Evolutionary conservation across 2,329 filamentous ascomycete genomes (phyloP), one percentile per base, ranked within the genome.

Genomic region (Nothophaeocryptopus gaeumannii): DNA sequence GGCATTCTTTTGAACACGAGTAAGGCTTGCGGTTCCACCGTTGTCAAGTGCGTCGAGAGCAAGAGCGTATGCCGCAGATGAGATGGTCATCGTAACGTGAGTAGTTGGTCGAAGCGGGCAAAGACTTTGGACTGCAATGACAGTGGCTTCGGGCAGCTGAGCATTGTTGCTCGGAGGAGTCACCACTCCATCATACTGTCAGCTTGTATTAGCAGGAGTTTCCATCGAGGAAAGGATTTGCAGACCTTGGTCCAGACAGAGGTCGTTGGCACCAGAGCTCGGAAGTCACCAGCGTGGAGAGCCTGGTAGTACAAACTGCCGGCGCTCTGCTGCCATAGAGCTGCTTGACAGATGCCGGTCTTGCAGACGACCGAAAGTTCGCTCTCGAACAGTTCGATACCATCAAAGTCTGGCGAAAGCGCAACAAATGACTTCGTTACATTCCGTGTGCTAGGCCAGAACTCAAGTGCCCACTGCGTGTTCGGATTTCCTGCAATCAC

Each of bases 391-490:
- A 65, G 48, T 2, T 60, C 54, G 40, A 67, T 59, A 30, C 64
- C 64, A 16, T 46, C 41, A 35, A 67, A 62, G 42, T 67, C 64
- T 2, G 64, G 62, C 1, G 62, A 51, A 5, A 67, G 58, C 1
- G 64, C 49, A 16, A 66, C 48, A 46, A 65, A 63, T 5, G 58
- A 53, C 43, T 54, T 45, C 4, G 62, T 61, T 30, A 63, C 52
- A 2, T 45, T 49, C 11, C 51, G 49, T 9, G 63, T 60, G 52
- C 61, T 64, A 5, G 64, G 64, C 61, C 62, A 67, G 47, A 58
- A 66, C 44, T 60, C 56, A 8, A 67, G 49, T 12, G 64, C 62
- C 64, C 64, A 66, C 49, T 65, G 64, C 10, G 59, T 63, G 43
- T 60, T 54, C 5, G 64, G 64, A 8, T 56, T 58, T 29, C 20